phyloP scores from a whole-genome alignment of 1,284 basidiomycete species.

The Cutaneotrichosporon cyanovorans region DNA sequence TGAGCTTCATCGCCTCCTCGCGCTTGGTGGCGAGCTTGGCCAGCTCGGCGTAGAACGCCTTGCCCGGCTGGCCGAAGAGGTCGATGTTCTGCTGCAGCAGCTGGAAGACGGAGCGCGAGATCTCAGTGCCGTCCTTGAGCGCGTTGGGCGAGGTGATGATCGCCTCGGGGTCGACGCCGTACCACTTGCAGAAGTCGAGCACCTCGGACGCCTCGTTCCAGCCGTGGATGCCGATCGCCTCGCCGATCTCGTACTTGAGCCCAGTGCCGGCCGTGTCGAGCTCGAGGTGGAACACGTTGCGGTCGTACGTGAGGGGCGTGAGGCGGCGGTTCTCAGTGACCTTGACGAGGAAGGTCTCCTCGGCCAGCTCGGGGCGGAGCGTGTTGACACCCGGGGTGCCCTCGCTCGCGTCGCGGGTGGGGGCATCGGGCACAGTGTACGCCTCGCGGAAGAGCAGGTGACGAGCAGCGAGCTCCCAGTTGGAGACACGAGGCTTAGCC shows the following conservation, averaged over 20 bases:
- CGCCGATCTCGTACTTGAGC: conserved; percentile 89
- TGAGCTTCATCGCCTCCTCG: conserved; percentile 71
- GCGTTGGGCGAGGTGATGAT: conserved; percentile 74
- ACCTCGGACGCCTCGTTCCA: conserved; percentile 94
- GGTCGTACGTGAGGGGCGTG: conserved; percentile 90
- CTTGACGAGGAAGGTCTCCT: conserved; percentile 87
- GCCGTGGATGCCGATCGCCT: conserved; percentile 93
- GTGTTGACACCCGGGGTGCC: conserved; percentile 52
- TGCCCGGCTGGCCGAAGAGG: conserved; percentile 90
- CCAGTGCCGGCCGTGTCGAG: conserved; percentile 88
- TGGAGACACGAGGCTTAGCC: conserved; percentile 30
- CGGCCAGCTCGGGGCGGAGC: conserved; percentile 76
- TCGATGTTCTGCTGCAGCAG: conserved; percentile 94
- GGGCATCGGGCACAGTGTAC: conserved; percentile 50
- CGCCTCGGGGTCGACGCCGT: conserved; percentile 73
- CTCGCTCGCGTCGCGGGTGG: conserved; percentile 30
- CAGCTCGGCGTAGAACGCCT: conserved; percentile 88
- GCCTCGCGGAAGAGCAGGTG: conserved; percentile 79
- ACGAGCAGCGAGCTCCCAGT: conserved; percentile 83
- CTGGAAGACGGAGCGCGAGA: conserved; percentile 89
- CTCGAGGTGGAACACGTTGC: conserved; percentile 98
- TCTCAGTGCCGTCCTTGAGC: conserved; percentile 48
- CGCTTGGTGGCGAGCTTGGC: conserved; percentile 65
- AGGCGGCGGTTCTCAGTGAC: conserved; percentile 91
- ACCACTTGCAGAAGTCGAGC: conserved; percentile 82